Evolutionary conservation across 805 yeast genomes (phyloP).

Genomic region (Peterozyma toletana): DNA sequence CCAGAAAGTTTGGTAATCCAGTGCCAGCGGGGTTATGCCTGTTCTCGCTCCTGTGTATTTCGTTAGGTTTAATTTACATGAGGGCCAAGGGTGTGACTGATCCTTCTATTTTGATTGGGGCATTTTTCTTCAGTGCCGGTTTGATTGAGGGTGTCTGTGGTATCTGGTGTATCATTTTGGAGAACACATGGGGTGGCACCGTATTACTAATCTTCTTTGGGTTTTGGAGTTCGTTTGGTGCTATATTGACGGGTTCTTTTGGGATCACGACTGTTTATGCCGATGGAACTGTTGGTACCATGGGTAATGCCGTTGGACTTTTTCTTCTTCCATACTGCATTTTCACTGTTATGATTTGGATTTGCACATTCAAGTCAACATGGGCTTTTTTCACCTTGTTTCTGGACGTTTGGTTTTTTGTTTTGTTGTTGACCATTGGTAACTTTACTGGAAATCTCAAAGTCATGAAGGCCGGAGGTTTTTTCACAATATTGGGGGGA

Average conservation of each 20-base stretch:
- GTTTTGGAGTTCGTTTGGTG: slow-evolving; percentile 45
- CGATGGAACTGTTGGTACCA: slow-evolving; percentile 19
- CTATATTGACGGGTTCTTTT: slow-evolving; percentile 35
- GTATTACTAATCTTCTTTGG: slow-evolving; percentile 47
- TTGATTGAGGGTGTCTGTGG: slow-evolving; percentile 42
- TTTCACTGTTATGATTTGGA: slow-evolving; percentile 36
- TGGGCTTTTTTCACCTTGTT: slow-evolving; percentile 30
- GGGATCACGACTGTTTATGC: slow-evolving; percentile 31
- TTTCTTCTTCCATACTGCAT: slow-evolving; percentile 45
- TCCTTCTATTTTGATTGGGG: slow-evolving; percentile 54
- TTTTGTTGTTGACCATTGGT: slow-evolving; percentile 35
- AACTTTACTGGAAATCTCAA: slow-evolving; percentile 28
- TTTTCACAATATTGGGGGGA: slow-evolving; percentile 35
- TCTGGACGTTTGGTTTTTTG: slow-evolving; percentile 36
- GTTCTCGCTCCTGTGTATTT: slow-evolving; percentile 37
- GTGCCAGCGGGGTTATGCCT: slow-evolving; percentile 51
- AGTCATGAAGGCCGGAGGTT: slow-evolving; percentile 38
- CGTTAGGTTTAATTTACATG: slow-evolving; percentile 37
- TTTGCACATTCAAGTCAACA: slow-evolving; percentile 42
- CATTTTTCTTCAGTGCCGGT: slow-evolving; percentile 59
- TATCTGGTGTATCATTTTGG: slow-evolving; percentile 38
- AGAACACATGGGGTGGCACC: slow-evolving; percentile 50
- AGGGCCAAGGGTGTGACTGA: slow-evolving; percentile 43
- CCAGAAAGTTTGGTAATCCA: slow-evolving; percentile 33
- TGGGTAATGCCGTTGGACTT: slow-evolving; percentile 37